Conservation (phyloP, 2,329 filamentous ascomycete genomes). For the Colletotrichum tofieldiae region DNA sequence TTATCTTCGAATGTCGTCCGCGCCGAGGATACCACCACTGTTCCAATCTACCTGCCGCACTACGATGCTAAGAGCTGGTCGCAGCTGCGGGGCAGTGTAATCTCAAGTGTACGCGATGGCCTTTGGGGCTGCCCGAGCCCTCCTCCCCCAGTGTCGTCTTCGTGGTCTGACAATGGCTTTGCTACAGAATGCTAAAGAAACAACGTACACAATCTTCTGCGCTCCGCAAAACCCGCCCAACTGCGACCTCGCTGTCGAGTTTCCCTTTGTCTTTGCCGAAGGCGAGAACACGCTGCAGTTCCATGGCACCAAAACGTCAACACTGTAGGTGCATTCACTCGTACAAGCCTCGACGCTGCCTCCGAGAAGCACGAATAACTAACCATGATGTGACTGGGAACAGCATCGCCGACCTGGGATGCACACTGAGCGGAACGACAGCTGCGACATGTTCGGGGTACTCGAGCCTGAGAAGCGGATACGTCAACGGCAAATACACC, state of each 20-base stretch:
- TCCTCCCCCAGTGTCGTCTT: not conserved
- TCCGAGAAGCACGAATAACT: conserved; percentile 10
- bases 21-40: conserved; percentile 53
- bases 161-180: conserved; percentile 23
- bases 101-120: conserved; percentile 56
- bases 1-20: conserved; percentile 18
- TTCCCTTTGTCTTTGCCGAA: conserved; percentile 64
- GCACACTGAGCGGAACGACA: conserved; percentile 59
- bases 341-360: not conserved
- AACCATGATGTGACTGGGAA: not conserved
- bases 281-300: conserved; percentile 62
- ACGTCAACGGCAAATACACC: conserved; percentile 55
- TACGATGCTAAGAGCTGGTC: conserved; percentile 61
- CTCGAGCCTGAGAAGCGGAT: conserved; percentile 60
- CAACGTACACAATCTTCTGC: conserved; percentile 67
- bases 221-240: conserved; percentile 56
- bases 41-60: conserved; percentile 63
- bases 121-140: not conserved
- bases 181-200: conserved; percentile 56
- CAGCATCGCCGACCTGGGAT: conserved; percentile 62
- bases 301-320: conserved; percentile 60
- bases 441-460: conserved; percentile 65
- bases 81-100: conserved; percentile 61
- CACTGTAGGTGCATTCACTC: conserved; percentile 54
- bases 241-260: conserved; percentile 62